Evolutionary conservation across 78 protist genomes (phyloP), one percentile per base, ranked within the genome.

Genomic region (Speleostelium caveatum): DNA sequence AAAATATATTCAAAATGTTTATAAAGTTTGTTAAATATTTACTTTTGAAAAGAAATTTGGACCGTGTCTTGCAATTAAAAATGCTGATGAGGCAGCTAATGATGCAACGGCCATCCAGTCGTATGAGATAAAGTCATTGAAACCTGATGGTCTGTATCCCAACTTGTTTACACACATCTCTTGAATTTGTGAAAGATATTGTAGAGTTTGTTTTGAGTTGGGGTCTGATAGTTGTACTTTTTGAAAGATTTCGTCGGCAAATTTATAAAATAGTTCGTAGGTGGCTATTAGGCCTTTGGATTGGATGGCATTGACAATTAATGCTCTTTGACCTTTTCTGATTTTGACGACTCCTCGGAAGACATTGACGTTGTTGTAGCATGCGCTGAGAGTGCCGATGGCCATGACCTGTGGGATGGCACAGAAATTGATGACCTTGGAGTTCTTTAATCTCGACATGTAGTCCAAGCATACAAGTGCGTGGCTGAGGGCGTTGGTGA

Each of bases 391-490:
- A 21, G 99, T 98, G 24, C 97, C 98, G 61, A 97, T 93, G 21
- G 99, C 99, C 99, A 98, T 98, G 21, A 96, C 97, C 74, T 98
- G 99, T 16, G 99, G 99, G n/a, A 98, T 97, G 12, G 99, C 98
- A 73, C 98, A 97, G 68, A 98, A 98, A 33, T 66, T 49, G 61
- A 98, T 93, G 2, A 96, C 90, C 32, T 74, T 56, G 30, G 21
- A 79, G 19, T 94, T 79, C 33, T 26, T 45, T 36, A 97, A 33
- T 71, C 62, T 22, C 3, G 76, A 2, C 96, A 98, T 77, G 89
- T 98, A 98, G 21, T 53, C 89, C 24, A 96, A 22, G 30, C 86
- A 49, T 72, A 85, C 94, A 1, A 97, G 93, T 14, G 95, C 73
- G 69, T 96, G 98, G 19, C 32, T 69, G 2, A 98, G 94, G 4